Evolutionary conservation across 2,329 filamentous ascomycete genomes (phyloP).

Genomic region (Ascochyta rabiei): DNA sequence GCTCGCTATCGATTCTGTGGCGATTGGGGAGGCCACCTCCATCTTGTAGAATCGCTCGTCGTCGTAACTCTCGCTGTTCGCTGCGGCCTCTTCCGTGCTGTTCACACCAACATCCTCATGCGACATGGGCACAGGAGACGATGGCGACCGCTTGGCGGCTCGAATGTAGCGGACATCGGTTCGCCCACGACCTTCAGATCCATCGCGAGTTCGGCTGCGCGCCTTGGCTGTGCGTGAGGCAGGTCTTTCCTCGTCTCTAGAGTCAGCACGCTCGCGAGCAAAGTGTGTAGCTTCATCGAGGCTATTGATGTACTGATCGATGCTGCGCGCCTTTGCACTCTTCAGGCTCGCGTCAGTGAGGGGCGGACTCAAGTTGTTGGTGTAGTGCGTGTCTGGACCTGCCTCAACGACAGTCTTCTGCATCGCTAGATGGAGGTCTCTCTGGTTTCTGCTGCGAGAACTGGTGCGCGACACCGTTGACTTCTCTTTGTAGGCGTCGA

Average conservation of each 20-base stretch:
- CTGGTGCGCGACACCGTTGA: conserved; percentile 68
- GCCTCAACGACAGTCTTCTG: conserved; percentile 51
- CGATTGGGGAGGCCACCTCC: conserved; percentile 41
- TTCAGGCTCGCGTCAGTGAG: conserved; percentile 57
- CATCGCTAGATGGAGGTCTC: conserved; percentile 63
- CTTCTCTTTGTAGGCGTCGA: conserved; percentile 68
- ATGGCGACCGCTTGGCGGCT: conserved; percentile 83
- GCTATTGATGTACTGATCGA: conserved; percentile 86
- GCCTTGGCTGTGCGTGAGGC: conserved; percentile 54
- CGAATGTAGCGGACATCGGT: conserved; percentile 70
- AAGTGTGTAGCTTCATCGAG: conserved; percentile 77
- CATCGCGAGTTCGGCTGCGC: conserved; percentile 59
- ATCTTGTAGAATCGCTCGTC: conserved; percentile 57
- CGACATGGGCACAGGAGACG: conserved; percentile 92
- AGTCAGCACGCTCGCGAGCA: conserved; percentile 46
- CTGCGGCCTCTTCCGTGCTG: conserved; percentile 48
- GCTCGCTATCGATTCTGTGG: conserved; percentile 46
- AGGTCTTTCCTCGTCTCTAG: conserved; percentile 53
- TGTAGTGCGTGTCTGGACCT: conserved; percentile 49
- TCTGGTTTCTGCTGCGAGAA: conserved; percentile 79
- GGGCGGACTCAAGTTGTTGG: conserved; percentile 58
- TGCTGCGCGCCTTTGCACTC: conserved; percentile 67
- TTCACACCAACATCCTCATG: conserved; percentile 72
- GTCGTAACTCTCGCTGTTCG: conserved; percentile 55
- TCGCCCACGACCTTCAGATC: conserved; percentile 74